Base-by-base conservation (phyloP, 768 basidiomycete species). In the Brasilioporus rufonigricans region DNA sequence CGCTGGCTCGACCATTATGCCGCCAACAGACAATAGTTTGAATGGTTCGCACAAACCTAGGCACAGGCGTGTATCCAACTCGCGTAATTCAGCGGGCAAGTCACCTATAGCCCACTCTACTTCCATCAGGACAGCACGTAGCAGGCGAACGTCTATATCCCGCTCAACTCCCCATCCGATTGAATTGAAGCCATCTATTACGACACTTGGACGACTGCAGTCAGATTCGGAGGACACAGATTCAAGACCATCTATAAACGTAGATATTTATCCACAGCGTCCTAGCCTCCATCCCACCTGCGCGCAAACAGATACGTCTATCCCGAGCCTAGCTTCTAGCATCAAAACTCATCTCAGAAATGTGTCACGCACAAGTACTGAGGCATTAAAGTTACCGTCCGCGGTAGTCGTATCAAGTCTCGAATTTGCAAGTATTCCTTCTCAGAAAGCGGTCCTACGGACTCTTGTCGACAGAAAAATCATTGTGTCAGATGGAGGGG, bases 351-450 rank as follows among this genome's bases (percentile, higher is more conserved):
- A 63, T 39, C 38, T 52, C 35, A 50, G 55, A 44, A 47, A 61
- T 24, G 8, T 40, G 14, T 67, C 63, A 19, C 56, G 57, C 35
- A 58, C 60, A 45, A 53, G 60, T 18, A 35, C 57, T 6, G 68
- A 60, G 18, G 57, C 53, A 23, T 57, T 71, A 21, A 76, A 53
- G 61, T 76, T 71, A 0, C 86, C 89, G 2, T 74, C 76, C 46
- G 88, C 81, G 3, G 70, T 91, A 3, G 85, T 91, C 4, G 66
- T 89, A 8, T 81, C 87, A 3, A 86, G 87, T 0, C 76, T 92
- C n/a, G 89, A 91, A 63, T 70, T 84, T 62, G 77, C 83, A 1
- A 74, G 70, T 44, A 53, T 77, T 14, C 64, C 77, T 1, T 80
- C 80, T 7, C 90, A 91, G 61, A 74, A 83, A 32, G 76, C 84